Conservation (phyloP, 2,329 filamentous ascomycete genomes). For the Chlorencoelia australis region DNA sequence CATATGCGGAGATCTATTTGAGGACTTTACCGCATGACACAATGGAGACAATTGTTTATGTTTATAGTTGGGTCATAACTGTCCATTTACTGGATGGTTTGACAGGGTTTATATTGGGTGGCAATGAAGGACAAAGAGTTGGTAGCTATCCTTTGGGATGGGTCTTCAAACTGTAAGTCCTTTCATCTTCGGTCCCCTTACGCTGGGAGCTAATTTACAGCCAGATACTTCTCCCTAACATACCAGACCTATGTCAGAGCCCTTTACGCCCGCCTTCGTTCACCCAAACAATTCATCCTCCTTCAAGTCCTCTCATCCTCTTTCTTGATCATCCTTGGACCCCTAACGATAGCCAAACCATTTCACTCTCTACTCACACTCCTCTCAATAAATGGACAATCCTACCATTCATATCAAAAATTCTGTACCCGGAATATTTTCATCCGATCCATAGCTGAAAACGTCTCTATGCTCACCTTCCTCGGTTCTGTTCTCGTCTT, state of each 20-base stretch:
- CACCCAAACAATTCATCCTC: slow-evolving; percentile 53
- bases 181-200: neutral
- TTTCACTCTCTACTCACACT: slow-evolving; percentile 46
- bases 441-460: slow-evolving; percentile 57
- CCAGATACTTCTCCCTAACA: slow-evolving; percentile 52
- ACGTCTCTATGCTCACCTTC: slow-evolving; percentile 59
- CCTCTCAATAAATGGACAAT: slow-evolving; percentile 46
- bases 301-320: slow-evolving; percentile 55
- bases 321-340: slow-evolving; percentile 52
- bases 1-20: slow-evolving; percentile 59
- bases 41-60: slow-evolving; percentile 57
- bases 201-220: slow-evolving; percentile 4
- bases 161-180: slow-evolving; percentile 56
- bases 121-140: slow-evolving; percentile 54
- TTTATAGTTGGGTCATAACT: slow-evolving; percentile 60
- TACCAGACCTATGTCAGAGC: slow-evolving; percentile 64
- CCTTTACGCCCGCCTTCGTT: slow-evolving; percentile 56
- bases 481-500: slow-evolving; percentile 55
- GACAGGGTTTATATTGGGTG: slow-evolving; percentile 57
- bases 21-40: slow-evolving; percentile 56
- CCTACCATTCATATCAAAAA: slow-evolving; percentile 55
- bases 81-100: slow-evolving; percentile 55
- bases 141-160: slow-evolving; percentile 61
- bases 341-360: slow-evolving; percentile 50
- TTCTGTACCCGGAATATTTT: slow-evolving; percentile 57